A percentile compares a stretch with the other conserved stretches of the same genome.
These are phyloP conservation scores for Coemansia umbellata DNA, from an alignment of 192 early-diverging fungal species.

Conservation along the genomic window DNA sequence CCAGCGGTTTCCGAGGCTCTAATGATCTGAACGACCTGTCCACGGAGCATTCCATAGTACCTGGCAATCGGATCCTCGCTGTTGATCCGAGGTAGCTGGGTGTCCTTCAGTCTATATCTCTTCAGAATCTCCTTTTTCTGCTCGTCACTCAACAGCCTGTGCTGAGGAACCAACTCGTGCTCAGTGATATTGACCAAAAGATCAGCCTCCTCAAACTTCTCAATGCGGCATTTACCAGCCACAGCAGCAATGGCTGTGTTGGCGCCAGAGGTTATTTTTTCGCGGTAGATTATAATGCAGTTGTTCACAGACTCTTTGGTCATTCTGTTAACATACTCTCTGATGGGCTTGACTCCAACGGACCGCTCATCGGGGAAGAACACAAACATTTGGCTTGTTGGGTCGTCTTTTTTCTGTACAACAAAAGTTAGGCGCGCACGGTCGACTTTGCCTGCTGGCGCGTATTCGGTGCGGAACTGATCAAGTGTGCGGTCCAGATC, in stretches of 20 bases:
- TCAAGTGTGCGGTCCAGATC: slow-evolving; percentile 85
- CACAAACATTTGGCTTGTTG: slow-evolving; percentile 79
- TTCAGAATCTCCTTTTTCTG: slow-evolving; percentile 89
- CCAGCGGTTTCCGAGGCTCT: slow-evolving; percentile 94
- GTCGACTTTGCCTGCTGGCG: slow-evolving; percentile 69
- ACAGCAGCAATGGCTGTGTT: slow-evolving; percentile 41
- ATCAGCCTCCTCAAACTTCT: slow-evolving; percentile 88
- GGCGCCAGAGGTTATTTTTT: slow-evolving; percentile 78
- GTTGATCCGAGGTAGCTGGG: slow-evolving; percentile 91
- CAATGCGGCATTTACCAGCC: slow-evolving; percentile 56
- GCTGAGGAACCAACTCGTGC: slow-evolving; percentile 92
- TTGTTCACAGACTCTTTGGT: slow-evolving; percentile 72
- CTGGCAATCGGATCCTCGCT: slow-evolving; percentile 86
- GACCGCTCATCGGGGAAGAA: slow-evolving; percentile 89
- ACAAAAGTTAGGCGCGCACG: slow-evolving; percentile 78
- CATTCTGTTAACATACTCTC: slow-evolving; percentile 79
- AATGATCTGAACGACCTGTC: slow-evolving; percentile 92
- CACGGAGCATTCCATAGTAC: slow-evolving; percentile 90
- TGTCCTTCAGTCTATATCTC: slow-evolving; percentile 91
- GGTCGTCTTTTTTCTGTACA: slow-evolving; percentile 76
- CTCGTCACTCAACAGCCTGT: slow-evolving; percentile 77
- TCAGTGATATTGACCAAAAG: slow-evolving; percentile 96
- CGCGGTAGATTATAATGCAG: slow-evolving; percentile 84
- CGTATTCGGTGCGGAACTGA: slow-evolving; percentile 66
- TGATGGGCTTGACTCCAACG: slow-evolving; percentile 87